Evolutionary conservation across 176 grass and related monocot genomes (phyloP), one percentile per base, ranked within the genome.

Genomic region (Avena atlantica): DNA sequence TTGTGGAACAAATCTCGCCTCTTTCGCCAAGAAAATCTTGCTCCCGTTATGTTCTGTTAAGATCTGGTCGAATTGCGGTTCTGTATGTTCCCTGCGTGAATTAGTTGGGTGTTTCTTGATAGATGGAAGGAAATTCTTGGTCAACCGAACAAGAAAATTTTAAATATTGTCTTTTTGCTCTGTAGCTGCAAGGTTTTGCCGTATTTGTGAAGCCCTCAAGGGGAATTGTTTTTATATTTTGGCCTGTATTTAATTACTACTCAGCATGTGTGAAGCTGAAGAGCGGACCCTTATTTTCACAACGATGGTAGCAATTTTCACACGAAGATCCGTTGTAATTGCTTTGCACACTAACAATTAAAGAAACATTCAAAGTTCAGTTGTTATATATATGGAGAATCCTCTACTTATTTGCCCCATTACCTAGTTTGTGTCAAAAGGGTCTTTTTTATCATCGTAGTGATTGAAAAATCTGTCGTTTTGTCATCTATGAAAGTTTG

Each of bases 61-160:
- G 62, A 65, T 65, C 62, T 65, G 12, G 62, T 65, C 62, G 24
- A 65, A 65, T 65, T 65, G 62, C 24, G 24, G 62, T 65, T 15
- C 1, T 29, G 12, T 15, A 29, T 65, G 62, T 65, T 65, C 12
- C 24, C 21, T 65, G 62, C 24, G 12, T 29, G 24, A 29, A 65
- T 65, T 24, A 5, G 62, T 29, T 31, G 11, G 62, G 23, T 29
- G 12, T 29, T 65, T 29, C 21, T 65, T 65, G 25, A 12, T 29
- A 65, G 24, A 29, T 65, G 62, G 62, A 65, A 29, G 24, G 62
- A 65, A 29, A 65, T 65, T 65, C 24, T 29, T 15, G 62, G 62
- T 65, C 24, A 65, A 65, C 24, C 12, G 24, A 65, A 53, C 51
- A 53, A 15, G 51, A 15, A 53, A 53, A 29, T 29, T 29, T 29